These are phyloP conservation scores for Phytophthora lateralis DNA, from an alignment of 352 stramenopile genomes.

Conservation along the genomic window DNA sequence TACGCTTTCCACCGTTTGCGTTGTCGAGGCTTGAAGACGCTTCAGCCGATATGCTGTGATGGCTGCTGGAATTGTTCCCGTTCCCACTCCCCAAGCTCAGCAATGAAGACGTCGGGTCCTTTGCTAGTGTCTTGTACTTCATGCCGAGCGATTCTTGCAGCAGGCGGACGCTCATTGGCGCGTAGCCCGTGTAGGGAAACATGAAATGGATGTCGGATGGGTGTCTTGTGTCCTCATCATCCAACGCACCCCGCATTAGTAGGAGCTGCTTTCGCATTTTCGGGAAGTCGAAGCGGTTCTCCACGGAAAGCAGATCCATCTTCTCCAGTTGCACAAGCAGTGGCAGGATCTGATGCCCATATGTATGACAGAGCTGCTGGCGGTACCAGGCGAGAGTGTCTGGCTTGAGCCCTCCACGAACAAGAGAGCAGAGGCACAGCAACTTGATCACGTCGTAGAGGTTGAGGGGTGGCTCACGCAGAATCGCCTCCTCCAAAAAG, in stretches of 20 bases:
- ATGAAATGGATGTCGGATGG: slow-evolving; percentile 84
- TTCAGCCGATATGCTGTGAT: slow-evolving; percentile 20
- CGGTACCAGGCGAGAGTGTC: slow-evolving; percentile 69
- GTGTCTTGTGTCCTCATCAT: slow-evolving; percentile 57
- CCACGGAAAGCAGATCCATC: slow-evolving; percentile 63
- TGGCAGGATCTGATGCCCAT: slow-evolving; percentile 72
- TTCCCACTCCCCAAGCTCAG: slow-evolving; percentile 27
- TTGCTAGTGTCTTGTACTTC: slow-evolving; percentile 60
- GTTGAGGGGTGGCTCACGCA: slow-evolving; percentile 71
- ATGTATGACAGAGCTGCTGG: slow-evolving; percentile 83
- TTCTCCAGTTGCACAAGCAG: slow-evolving; percentile 77
- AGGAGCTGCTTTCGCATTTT: slow-evolving; percentile 47
- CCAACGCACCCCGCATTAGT: slow-evolving; percentile 44
- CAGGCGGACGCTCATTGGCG: slow-evolving; percentile 80
- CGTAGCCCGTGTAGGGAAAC: slow-evolving; percentile 87
- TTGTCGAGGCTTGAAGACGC: slow-evolving; percentile 19
- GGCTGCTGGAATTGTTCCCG: slow-evolving; percentile 26
- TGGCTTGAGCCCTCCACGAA: slow-evolving; percentile 64
- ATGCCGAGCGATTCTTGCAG: slow-evolving; percentile 79
- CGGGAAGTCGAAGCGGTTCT: slow-evolving; percentile 73
- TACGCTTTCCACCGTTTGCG: slow-evolving; percentile 16
- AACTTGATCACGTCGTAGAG: slow-evolving; percentile 80
- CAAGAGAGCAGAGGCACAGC: slow-evolving; percentile 76
- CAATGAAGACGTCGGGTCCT: slow-evolving; percentile 39
- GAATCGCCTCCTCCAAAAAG: slow-evolving; percentile 72